These are phyloP conservation scores for Clonostachys sp. DNA, from an alignment of 2,329 filamentous ascomycete genomes.

Conservation along the genomic window DNA sequence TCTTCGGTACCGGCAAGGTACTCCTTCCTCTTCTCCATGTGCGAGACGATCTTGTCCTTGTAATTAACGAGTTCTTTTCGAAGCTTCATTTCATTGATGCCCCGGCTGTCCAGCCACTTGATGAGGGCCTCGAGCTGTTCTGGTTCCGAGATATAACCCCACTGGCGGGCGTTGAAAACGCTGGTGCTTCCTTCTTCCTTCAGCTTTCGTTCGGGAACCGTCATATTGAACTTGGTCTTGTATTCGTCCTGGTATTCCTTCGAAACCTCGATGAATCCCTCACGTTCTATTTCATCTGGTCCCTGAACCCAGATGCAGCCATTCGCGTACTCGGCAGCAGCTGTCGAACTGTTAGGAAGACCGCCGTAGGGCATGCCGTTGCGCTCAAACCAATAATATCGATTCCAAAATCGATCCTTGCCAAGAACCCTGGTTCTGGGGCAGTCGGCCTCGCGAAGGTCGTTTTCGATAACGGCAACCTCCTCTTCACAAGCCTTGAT, in stretches of 20 bases:
- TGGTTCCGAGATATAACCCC: conserved; percentile 86
- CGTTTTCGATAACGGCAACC: conserved; percentile 82
- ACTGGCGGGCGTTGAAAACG: conserved; percentile 73
- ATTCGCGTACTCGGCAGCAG: conserved; percentile 84
- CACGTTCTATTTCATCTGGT: conserved; percentile 80
- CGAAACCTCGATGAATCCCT: conserved; percentile 78
- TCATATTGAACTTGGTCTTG: conserved; percentile 71
- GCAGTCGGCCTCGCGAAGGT: conserved; percentile 90
- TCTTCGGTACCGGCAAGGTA: conserved; percentile 49
- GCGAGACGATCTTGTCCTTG: conserved; percentile 68
- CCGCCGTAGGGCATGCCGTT: conserved; percentile 97
- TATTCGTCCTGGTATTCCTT: conserved; percentile 72
- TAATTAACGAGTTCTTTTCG: conserved; percentile 80
- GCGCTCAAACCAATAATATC: conserved; percentile 98
- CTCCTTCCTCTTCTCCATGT: conserved; percentile 75
- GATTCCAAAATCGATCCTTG: conserved; percentile 95
- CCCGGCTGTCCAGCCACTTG: conserved; percentile 83
- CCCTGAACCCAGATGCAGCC: conserved; percentile 96
- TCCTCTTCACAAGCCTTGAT: conserved; percentile 81
- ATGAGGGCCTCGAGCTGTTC: conserved; percentile 75
- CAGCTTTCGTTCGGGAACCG: conserved; percentile 78
- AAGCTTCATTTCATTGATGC: conserved; percentile 80
- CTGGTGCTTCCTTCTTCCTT: conserved; percentile 80
- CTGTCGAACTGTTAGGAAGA: conserved; percentile 82
- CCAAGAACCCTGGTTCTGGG: conserved; percentile 85